A percentile compares a stretch with the other conserved stretches of the same genome.
Conservation (phyloP, 1,139 yeast species). For the Kodamaea anthophila region DNA sequence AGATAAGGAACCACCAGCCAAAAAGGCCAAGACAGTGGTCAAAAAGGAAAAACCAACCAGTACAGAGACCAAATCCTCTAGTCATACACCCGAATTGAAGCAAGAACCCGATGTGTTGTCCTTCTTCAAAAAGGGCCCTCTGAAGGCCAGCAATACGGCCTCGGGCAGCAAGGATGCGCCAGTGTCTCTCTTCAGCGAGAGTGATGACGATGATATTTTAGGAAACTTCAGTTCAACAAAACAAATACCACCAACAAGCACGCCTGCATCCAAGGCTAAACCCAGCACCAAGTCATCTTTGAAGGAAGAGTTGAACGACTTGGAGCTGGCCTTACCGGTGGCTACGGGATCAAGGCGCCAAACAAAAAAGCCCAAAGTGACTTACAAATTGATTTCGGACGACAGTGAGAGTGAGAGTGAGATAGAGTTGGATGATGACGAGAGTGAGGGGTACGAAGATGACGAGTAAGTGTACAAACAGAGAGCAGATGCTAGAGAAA, state of each 20-base stretch:
- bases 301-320: slow-evolving; percentile 20
- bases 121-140: slow-evolving; percentile 12
- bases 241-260: slow-evolving; percentile 2
- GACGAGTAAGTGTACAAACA: slow-evolving; percentile 4
- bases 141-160: slow-evolving; percentile 6
- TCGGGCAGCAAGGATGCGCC: slow-evolving; percentile 9
- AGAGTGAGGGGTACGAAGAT: slow-evolving; percentile 8
- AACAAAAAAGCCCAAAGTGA: slow-evolving; percentile 8
- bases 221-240: too few relatives aligned
- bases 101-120: slow-evolving; percentile 12
- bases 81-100: slow-evolving; percentile 3
- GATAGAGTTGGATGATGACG: slow-evolving; percentile 8
- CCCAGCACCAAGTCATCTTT: slow-evolving; percentile 9
- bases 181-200: slow-evolving; percentile 24
- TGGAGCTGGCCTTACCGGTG: slow-evolving; percentile 10
- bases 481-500: too few relatives aligned
- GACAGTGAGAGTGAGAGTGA: slow-evolving; percentile 9
- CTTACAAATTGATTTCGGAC: slow-evolving; percentile 10
- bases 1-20: slow-evolving; percentile 10
- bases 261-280: slow-evolving; percentile 6
- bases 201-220: slow-evolving; percentile 28
- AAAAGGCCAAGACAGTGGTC: slow-evolving; percentile 12
- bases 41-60: slow-evolving; percentile 9
- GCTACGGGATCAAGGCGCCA: slow-evolving; percentile 9
- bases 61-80: slow-evolving; percentile 1